phyloP scores from a whole-genome alignment of 1,284 basidiomycete species.

The Vanrija sp. region DNA sequence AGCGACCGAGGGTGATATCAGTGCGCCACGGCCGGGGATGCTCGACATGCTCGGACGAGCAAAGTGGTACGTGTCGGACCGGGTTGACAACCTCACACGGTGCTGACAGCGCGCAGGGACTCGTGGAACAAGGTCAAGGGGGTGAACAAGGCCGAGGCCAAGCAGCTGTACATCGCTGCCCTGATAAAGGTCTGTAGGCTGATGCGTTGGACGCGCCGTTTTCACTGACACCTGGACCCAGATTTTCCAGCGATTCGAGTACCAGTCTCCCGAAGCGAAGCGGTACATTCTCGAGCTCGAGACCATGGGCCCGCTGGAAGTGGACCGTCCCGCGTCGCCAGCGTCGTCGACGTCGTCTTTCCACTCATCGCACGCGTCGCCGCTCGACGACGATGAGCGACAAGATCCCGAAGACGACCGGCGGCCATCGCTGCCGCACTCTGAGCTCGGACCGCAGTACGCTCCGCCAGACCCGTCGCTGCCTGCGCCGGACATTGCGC shows the following conservation, averaged over 20 bases:
- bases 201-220: not conserved
- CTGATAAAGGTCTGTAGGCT: constrained; percentile 64
- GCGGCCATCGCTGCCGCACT: not conserved
- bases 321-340: constrained; percentile 23
- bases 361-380: constrained; percentile 40
- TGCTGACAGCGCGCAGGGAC: constrained; percentile 60
- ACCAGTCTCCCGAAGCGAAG: constrained; percentile 76
- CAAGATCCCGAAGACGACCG: not conserved
- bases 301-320: constrained; percentile 60
- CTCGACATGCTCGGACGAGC: constrained; percentile 81
- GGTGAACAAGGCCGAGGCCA: constrained; percentile 71
- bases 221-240: not conserved
- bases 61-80: constrained; percentile 65
- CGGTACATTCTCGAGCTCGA: constrained; percentile 79
- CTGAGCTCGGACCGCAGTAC: constrained; percentile 3
- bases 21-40: constrained; percentile 37
- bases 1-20: constrained; percentile 46
- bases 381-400: constrained; percentile 9
- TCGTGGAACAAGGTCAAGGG: constrained; percentile 91
- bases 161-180: constrained; percentile 83
- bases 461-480: constrained; percentile 40
- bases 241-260: constrained; percentile 16
- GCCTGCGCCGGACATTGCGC: constrained; percentile 43
- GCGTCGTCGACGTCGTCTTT: constrained; percentile 43
- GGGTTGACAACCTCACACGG: constrained; percentile 32